These are phyloP conservation scores for Tuber indicum DNA, from an alignment of 495 filamentous ascomycete genomes.

Conservation along the genomic window DNA sequence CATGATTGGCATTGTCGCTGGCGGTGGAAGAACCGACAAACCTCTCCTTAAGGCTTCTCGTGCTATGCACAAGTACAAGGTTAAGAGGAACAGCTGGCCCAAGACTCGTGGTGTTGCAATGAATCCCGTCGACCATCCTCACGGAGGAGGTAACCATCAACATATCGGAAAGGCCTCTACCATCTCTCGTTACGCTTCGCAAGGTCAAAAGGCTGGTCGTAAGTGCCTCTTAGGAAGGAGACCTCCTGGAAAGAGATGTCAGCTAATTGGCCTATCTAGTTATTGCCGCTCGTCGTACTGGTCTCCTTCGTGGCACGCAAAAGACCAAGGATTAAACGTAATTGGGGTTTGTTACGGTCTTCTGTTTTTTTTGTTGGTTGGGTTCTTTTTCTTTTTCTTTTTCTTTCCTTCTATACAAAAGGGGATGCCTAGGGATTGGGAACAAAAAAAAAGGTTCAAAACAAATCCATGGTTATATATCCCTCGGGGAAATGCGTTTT, in stretches of 20 bases:
- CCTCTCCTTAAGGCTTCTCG: constrained; percentile 96
- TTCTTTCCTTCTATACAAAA: constrained; percentile 7
- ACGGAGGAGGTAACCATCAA: constrained; percentile 99
- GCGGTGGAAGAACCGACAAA: constrained; percentile 99
- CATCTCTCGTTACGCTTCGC: constrained; percentile 92
- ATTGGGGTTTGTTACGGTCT: constrained; percentile 31
- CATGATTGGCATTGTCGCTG: constrained; percentile 99
- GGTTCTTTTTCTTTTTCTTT: constrained; percentile 29
- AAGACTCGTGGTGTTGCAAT: constrained; percentile 99
- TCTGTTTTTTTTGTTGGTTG: constrained; percentile 37
- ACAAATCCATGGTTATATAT: neutral
- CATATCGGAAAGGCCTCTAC: constrained; percentile 99
- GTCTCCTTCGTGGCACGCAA: constrained; percentile 98
- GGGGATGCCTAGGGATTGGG: constrained; percentile 11
- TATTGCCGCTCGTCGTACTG: constrained; percentile 96
- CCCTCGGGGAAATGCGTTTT: neutral
- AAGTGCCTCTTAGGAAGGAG: constrained; percentile 24
- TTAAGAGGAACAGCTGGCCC: constrained; percentile 99
- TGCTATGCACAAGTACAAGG: constrained; percentile 98
- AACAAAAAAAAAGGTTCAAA: constrained; percentile 21
- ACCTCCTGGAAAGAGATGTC: neutral
- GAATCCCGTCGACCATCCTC: constrained; percentile 99
- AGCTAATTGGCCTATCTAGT: constrained; percentile 43
- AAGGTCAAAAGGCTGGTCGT: constrained; percentile 95
- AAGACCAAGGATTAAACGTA: constrained; percentile 86